Conservation (phyloP, 2,329 filamentous ascomycete genomes). For the Coniella vitis region DNA sequence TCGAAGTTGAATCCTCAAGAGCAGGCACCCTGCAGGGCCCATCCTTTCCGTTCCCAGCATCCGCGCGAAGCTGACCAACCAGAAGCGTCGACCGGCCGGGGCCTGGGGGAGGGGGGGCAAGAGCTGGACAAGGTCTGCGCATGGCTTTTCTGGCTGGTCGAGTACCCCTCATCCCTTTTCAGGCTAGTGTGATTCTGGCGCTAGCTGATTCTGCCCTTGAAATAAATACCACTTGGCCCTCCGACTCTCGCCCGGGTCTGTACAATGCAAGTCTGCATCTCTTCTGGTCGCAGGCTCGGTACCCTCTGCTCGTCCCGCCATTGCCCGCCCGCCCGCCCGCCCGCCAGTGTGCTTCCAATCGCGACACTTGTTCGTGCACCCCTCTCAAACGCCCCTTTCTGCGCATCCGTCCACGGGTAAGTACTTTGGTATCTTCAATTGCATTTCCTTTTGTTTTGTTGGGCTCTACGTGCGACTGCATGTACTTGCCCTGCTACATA, state of each 20-base stretch:
- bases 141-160: background rate
- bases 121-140: background rate
- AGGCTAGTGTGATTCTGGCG: background rate
- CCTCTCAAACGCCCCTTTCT: no score
- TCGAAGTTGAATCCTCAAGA: background rate
- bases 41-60: conserved; percentile 2
- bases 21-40: conserved; percentile 8
- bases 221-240: conserved; percentile 31
- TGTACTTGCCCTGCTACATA: no score
- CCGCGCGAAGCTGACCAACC: background rate
- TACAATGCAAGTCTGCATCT: conserved; percentile 24
- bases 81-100: background rate
- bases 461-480: no score
- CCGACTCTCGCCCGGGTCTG: conserved; percentile 25
- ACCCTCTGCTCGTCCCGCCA: background rate
- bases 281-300: conserved; percentile 19
- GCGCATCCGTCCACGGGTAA: no score
- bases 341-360: background rate
- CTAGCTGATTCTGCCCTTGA: conserved; percentile 18
- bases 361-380: background rate
- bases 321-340: background rate
- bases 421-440: no score
- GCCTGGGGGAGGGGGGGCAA: no score
- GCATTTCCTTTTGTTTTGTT: no score
- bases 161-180: conserved; percentile 6